Base-by-base conservation (phyloP, 2,329 filamentous ascomycete genomes). In the Sporothrix luriei region DNA sequence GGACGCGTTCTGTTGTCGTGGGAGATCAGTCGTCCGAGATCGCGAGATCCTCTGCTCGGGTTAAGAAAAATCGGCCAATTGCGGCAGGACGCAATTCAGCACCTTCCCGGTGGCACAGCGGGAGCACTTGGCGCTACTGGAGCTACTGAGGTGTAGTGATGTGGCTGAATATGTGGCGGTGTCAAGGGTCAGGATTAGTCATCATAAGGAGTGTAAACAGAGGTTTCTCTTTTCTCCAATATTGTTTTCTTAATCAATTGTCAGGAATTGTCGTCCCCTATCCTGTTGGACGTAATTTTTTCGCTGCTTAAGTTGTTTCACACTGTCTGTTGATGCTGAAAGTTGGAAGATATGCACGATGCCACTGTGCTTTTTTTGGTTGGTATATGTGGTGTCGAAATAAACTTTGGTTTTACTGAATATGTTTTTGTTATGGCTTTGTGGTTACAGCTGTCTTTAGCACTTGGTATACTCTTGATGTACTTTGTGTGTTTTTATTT, bases 51-150 rank as follows among this genome's bases (percentile, higher is more conserved):
- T 51, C 46, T 51, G 43, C 61, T 51, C 19, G 16, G 43, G 21
- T n/a, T 38, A 43, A 43, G 38, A 24, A 65, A 65, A 65, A 51
- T 65, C 62, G 62, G 62, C 62, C 62, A 65, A 65, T 65, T 51
- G 62, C 62, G 62, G 62, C 62, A 65, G 62, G 46, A 51, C 46
- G 46, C 62, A 46, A 52, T 65, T 51, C 26, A 49, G 26, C 62
- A 51, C 46, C 61, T 51, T 65, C 61, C 61, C 43, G 26, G 33
- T 49, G 61, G 61, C 3, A 24, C 29, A 33, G 14, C 43, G 43
- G 59, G 21, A 46, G 21, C 40, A 48, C 38, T 43, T 62, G 21
- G 38, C 38, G 61, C 61, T 49, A 49, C 43, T 16, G 40, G 21
- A 24, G 43, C 43, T 64, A 24, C 14, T 19, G 9, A 3, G 49